Percentiles rank a stretch among this genome's conserved stretches.
Evolutionary conservation across 345 rosid species (phyloP).

Genomic region (Turritis glabra): DNA sequence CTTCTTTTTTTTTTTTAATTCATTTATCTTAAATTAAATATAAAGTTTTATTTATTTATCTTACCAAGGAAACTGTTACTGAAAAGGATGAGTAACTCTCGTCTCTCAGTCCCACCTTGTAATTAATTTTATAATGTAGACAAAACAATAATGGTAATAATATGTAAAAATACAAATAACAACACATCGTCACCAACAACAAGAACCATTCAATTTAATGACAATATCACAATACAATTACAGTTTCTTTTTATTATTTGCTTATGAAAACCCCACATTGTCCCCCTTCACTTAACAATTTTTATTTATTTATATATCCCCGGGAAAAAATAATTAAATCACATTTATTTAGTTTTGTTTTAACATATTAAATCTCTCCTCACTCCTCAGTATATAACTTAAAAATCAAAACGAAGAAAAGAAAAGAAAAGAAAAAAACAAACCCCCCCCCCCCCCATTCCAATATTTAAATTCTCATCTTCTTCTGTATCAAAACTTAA

Average conservation of each 20-base stretch:
- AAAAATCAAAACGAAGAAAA: constrained; percentile 15
- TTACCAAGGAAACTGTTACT: constrained; percentile 40
- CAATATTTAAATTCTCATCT: constrained; percentile 37
- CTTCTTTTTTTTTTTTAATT: neutral
- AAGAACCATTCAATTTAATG: constrained; percentile 32
- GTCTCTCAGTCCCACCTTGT: constrained; percentile 27
- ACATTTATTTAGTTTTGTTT: constrained; percentile 16
- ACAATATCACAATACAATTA: too few species aligned
- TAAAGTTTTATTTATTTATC: constrained; percentile 17
- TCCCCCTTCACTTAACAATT: neutral
- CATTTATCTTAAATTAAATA: neutral
- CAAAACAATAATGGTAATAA: constrained; percentile 25
- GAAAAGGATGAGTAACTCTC: constrained; percentile 44
- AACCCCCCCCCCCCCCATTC: constrained; percentile 21
- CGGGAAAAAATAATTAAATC: constrained; percentile 22
- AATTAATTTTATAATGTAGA: constrained; percentile 23
- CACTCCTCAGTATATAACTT: constrained; percentile 36
- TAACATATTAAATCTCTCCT: constrained; percentile 12
- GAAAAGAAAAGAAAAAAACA: neutral
- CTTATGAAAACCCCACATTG: constrained; percentile 23
- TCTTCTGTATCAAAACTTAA: constrained; percentile 39
- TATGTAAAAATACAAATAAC: constrained; percentile 32
- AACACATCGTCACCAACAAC: constrained; percentile 20
- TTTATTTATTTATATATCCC: constrained; percentile 6
- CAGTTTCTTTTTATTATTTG: constrained; percentile 13